A percentile compares a stretch with the other conserved stretches of the same genome.
Evolutionary conservation across 1,139 yeast genomes (phyloP).

Genomic region (Komagataea norvegica): DNA sequence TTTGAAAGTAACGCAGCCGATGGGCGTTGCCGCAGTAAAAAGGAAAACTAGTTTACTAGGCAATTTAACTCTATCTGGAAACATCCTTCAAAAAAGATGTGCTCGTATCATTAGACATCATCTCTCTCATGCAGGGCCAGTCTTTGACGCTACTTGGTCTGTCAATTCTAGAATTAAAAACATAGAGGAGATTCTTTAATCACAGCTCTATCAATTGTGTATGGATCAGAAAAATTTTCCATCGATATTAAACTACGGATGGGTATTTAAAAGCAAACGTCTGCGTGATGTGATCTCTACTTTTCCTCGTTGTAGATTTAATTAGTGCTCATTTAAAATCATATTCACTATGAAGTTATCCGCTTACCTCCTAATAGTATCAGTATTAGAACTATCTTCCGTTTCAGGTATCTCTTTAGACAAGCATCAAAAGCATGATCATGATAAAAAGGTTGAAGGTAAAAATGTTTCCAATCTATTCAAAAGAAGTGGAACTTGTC

Average conservation of each 20-base stretch:
- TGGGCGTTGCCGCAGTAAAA: too few relatives aligned
- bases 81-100: neutral
- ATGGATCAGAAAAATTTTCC: too few relatives aligned
- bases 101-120: neutral
- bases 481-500: conserved; percentile 45
- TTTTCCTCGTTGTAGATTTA: neutral
- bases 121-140: too few relatives aligned
- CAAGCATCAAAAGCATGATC: conserved; percentile 17
- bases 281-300: neutral
- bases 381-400: neutral
- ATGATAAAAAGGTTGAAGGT: conserved; percentile 23
- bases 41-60: too few relatives aligned
- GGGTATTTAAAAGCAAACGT: neutral
- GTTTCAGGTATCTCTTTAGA: conserved; percentile 2
- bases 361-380: neutral
- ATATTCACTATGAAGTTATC: neutral
- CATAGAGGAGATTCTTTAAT: too few relatives aligned
- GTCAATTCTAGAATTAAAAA: conserved; percentile 1
- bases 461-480: conserved; percentile 24
- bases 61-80: too few relatives aligned
- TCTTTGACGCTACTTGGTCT: too few relatives aligned
- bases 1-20: too few relatives aligned
- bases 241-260: too few relatives aligned
- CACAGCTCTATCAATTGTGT: too few relatives aligned
- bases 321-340: neutral